These are phyloP conservation scores for Solanum chacoense DNA, from an alignment of 305 asterid species.

Conservation along the genomic window DNA sequence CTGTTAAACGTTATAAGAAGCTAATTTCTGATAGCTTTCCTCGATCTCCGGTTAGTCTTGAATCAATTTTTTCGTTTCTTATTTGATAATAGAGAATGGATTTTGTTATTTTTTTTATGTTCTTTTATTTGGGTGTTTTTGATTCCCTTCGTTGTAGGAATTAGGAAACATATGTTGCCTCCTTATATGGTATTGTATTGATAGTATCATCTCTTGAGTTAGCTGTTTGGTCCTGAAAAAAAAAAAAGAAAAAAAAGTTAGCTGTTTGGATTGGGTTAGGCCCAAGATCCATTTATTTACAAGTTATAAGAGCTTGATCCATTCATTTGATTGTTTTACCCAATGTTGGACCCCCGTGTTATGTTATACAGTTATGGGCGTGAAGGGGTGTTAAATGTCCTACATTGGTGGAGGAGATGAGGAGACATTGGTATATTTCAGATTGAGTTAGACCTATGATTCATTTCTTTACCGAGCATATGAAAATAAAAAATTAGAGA, in stretches of 20 bases:
- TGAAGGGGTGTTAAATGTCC: background rate
- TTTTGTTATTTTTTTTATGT: background rate
- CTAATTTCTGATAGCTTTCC: constrained; percentile 63
- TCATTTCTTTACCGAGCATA: background rate
- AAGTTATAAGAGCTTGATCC: background rate
- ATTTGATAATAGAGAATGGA: background rate
- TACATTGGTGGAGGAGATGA: background rate
- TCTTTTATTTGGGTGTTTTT: background rate
- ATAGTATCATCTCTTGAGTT: background rate
- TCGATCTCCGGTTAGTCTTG: constrained; percentile 37
- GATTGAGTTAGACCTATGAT: background rate
- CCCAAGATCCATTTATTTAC: background rate
- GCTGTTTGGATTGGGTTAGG: background rate
- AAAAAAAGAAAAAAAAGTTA: background rate
- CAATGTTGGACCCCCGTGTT: background rate
- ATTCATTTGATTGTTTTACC: background rate
- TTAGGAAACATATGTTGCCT: background rate
- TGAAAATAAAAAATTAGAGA: background rate
- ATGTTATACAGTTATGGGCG: background rate
- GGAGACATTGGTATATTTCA: background rate
- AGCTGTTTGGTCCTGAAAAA: background rate
- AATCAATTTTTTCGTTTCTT: background rate
- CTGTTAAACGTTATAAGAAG: constrained; percentile 76
- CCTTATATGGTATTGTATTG: background rate
- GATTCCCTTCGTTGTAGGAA: background rate